Evolutionary conservation across 257 asterid species (phyloP), one percentile per base, ranked within the genome.

Genomic region (Ajuga chamaepitys): DNA sequence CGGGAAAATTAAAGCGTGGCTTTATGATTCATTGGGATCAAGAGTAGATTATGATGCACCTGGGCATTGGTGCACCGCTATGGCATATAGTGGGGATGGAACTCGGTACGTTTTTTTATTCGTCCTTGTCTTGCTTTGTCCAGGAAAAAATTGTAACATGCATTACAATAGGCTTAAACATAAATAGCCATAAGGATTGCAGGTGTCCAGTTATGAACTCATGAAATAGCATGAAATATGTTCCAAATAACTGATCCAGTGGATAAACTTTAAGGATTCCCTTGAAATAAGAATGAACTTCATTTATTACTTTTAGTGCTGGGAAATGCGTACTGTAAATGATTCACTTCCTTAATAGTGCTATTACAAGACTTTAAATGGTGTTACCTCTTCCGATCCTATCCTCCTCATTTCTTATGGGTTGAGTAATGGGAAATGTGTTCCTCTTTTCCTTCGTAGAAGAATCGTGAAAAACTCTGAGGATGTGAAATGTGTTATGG

Each of bases 31-130:
- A 21, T 71, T 92, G 91, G 98, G 98, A 51, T 89, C 98, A 64
- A 82, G 98, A 74, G 98, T 93, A 34, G 97, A 93, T 84, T 93
- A 93, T 87, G 98, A 93, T 84, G 97, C 98, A 58, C 98, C 98
- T 64, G 98, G 98, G 52, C 95, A 71, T 76, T 93, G 97, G 95
- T 93, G 98, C 81, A 89, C 98, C 5, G 85, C 97, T 65, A 87
- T 92, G 98, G 95, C 96, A 46, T 92, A 92, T 70, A 92, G 97
- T 76, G 98, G 96, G 67, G 98, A 93, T 85, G 98, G 98, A 75
- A 80, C 91, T 76, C 89, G 98, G 98, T 89, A 64, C 61, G 60
- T 71, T 67, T 28, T 52, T 67, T 58, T 40, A 58, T 48, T n/a
- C 9, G 14, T 14, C 25, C 48, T 35, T 63, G 35, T 52, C 62